These are phyloP conservation scores for Didymella arachidicola DNA, from an alignment of 2,329 filamentous ascomycete species.

Conservation along the genomic window DNA sequence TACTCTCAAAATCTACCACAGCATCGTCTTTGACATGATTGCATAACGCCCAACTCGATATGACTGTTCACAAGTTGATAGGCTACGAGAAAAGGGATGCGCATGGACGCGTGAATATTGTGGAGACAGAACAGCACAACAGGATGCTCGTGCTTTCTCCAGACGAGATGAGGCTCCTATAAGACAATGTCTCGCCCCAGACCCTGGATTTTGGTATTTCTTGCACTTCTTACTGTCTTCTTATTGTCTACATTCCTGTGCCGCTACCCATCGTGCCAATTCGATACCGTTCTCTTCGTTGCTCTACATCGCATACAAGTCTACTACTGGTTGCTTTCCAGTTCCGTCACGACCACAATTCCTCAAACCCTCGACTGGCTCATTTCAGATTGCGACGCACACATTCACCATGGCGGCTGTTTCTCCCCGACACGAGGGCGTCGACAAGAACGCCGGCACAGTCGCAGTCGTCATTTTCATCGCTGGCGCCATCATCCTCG, in stretches of 20 bases:
- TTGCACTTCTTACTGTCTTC: background rate
- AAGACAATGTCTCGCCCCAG: slow-evolving; percentile 11
- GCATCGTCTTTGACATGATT: background rate
- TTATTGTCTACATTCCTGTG: background rate
- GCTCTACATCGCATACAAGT: background rate
- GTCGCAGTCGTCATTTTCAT: slow-evolving; percentile 15
- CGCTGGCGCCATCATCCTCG: slow-evolving; percentile 13
- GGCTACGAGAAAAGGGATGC: slow-evolving; percentile 10
- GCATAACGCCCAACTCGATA: background rate
- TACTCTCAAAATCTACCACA: background rate
- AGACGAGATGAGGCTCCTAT: slow-evolving; percentile 18
- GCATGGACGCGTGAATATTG: slow-evolving; percentile 5
- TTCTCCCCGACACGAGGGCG: background rate
- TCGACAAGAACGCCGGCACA: slow-evolving; percentile 4
- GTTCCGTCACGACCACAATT: background rate
- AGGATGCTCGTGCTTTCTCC: slow-evolving; percentile 19
- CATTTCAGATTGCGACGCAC: background rate
- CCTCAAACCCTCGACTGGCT: background rate
- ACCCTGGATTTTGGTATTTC: background rate
- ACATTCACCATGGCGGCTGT: background rate
- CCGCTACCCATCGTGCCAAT: too few relatives aligned
- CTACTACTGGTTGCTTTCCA: background rate
- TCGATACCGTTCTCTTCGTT: too few relatives aligned
- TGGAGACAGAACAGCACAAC: slow-evolving; percentile 14
- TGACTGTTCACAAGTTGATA: background rate